Base-by-base conservation (phyloP, 164 flowering plant genomes). In the Pachysandra terminalis region DNA sequence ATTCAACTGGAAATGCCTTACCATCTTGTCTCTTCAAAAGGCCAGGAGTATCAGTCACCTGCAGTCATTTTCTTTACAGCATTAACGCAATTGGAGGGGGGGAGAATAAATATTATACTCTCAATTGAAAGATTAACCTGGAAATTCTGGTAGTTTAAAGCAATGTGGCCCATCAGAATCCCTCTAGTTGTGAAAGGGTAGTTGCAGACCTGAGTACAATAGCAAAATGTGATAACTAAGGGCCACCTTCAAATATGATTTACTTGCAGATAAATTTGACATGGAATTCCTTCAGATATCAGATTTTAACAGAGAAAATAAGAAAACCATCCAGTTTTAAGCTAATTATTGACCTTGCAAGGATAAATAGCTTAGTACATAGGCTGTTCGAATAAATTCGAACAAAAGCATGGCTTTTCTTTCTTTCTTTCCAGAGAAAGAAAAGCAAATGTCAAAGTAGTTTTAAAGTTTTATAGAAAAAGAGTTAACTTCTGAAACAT, bases 41-140 rank as follows among this genome's bases (percentile, higher is more conserved):
- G 54, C 98, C 97, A 76, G 98, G 98, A 57, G 98, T 95, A 78
- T 95, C 98, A 21, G 97, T 95, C 71, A 95, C 97, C 97, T 93
- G 88, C 67, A 77, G 24, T 57, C 61, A 68, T 67, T 35, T 65
- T 27, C 54, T 61, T 37, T 27, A 57, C 16, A 32, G 51, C 63
- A 23, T 41, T 54, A 48, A 60, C 45, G 56, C 24, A 24, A 75
- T 28, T 32, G 37, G 37, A 7, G 37, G 37, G 7, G 37, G 37
- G 7, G 37, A 32, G 37, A 3, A 32, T 32, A 32, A 32, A 32
- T 37, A 25, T 19, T 56, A 41, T 48, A 26, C 19, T 24, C 51
- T 24, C 41, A 17, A 40, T n/a, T n/a, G 3, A 70, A 71, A 28
- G 9, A 56, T 28, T 60, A n/a, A 88, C 98, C 97, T 92, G 98